phyloP scores from a whole-genome alignment of 768 basidiomycete species.

The Tephrocybe sp. region DNA sequence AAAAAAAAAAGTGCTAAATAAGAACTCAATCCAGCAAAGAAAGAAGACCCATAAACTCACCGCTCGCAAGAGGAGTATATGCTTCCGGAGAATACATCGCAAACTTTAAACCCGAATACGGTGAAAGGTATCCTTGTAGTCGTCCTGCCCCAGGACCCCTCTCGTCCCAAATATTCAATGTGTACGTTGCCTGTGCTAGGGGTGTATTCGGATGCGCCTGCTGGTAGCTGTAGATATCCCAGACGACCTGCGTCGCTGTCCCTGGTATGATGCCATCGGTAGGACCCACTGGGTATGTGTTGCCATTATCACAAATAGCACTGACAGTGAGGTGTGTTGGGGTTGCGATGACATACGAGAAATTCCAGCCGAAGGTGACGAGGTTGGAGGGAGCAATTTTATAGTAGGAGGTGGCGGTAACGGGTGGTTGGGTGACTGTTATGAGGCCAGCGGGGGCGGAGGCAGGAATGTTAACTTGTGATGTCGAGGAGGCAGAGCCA shows the following conservation, averaged over 20 bases:
- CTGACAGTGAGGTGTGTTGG: conserved; percentile 78
- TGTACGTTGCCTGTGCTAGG: conserved; percentile 74
- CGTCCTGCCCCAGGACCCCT: conserved; percentile 63
- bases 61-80: conserved; percentile 64
- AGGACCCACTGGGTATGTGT: conserved; percentile 86
- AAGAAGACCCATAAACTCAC: conserved; percentile 24
- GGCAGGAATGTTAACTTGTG: conserved; percentile 36
- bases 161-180: conserved; percentile 79
- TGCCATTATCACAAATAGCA: conserved; percentile 82
- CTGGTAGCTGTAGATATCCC: conserved; percentile 81
- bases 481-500: neutral
- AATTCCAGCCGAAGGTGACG: conserved; percentile 92
- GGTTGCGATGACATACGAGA: conserved; percentile 67
- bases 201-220: conserved; percentile 57
- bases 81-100: conserved; percentile 78
- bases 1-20: neutral
- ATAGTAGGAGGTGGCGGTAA: conserved; percentile 80
- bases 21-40: neutral
- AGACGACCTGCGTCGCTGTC: conserved; percentile 66
- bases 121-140: conserved; percentile 60
- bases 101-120: conserved; percentile 72
- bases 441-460: conserved; percentile 62
- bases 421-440: conserved; percentile 76
- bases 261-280: conserved; percentile 71
- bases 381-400: conserved; percentile 74